phyloP scores from a whole-genome alignment of 805 yeast genomes.

The Yarrowia deformans region DNA sequence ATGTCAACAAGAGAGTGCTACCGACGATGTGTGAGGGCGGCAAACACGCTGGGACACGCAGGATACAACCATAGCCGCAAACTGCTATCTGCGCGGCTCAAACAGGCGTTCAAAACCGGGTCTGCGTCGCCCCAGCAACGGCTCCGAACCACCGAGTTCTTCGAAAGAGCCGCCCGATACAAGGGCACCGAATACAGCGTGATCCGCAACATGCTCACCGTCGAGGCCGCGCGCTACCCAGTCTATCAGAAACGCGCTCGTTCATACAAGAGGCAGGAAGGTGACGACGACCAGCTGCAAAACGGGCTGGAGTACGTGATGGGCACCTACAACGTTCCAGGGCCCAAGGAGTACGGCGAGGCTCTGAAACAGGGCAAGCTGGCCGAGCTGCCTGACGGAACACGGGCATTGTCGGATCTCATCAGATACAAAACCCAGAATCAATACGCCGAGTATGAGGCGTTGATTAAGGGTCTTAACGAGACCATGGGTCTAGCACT shows the following conservation, averaged over 20 bases:
- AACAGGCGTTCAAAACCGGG: conserved; percentile 1
- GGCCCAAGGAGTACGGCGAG: conserved; percentile 11
- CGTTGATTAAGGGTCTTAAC: conserved; percentile 1
- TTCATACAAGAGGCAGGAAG: neutral
- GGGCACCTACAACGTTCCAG: neutral
- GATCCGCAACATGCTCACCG: conserved; percentile 16
- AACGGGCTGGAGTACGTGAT: neutral
- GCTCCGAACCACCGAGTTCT: conserved; percentile 2
- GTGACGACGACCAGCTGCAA: neutral
- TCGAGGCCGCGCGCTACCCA: conserved; percentile 4
- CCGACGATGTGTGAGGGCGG: conserved; percentile 24
- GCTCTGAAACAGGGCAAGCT: conserved; percentile 1
- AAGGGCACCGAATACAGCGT: conserved; percentile 10
- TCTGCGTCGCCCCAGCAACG: neutral
- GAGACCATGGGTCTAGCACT: conserved; percentile 6
- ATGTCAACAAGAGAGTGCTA: conserved; percentile 17
- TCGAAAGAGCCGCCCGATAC: conserved; percentile 25
- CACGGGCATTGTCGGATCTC: neutral
- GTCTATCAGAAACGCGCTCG: neutral
- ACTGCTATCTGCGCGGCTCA: neutral
- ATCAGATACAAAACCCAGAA: neutral
- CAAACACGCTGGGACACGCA: neutral
- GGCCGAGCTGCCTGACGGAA: neutral
- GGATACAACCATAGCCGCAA: conserved; percentile 11
- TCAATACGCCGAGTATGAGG: neutral